Conservation (phyloP, 2,329 filamentous ascomycete genomes). For the Aspergillus japonicus region DNA sequence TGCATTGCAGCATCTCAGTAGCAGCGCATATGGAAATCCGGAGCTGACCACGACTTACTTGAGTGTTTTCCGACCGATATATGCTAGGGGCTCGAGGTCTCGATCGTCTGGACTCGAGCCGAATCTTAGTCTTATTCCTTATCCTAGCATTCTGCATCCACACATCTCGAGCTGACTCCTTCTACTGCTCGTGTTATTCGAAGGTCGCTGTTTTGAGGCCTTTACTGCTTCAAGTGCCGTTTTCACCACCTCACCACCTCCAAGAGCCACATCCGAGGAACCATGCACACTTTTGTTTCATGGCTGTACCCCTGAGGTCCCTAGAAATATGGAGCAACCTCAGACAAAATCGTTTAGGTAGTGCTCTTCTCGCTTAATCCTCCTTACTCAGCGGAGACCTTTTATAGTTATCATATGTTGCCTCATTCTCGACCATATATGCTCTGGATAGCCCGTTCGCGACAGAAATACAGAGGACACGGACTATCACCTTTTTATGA, state of each 20-base stretch:
- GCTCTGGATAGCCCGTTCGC: too few relatives aligned
- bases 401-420: too few relatives aligned
- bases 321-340: too few relatives aligned
- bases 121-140: background rate
- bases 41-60: background rate
- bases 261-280: background rate
- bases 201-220: background rate
- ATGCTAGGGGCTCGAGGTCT: background rate
- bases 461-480: too few relatives aligned
- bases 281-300: background rate
- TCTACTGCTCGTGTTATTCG: background rate
- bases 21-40: background rate
- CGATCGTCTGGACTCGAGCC: background rate
- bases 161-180: background rate
- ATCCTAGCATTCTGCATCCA: background rate
- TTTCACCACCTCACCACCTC: background rate
- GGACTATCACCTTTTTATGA: too few relatives aligned
- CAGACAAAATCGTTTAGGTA: too few relatives aligned
- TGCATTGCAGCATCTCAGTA: background rate
- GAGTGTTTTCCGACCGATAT: background rate
- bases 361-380: too few relatives aligned
- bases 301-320: too few relatives aligned
- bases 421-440: too few relatives aligned
- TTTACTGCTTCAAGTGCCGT: background rate
- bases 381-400: too few relatives aligned